Conservation (phyloP, 108 stramenopile genomes). For the Cyclotella baltica region DNA sequence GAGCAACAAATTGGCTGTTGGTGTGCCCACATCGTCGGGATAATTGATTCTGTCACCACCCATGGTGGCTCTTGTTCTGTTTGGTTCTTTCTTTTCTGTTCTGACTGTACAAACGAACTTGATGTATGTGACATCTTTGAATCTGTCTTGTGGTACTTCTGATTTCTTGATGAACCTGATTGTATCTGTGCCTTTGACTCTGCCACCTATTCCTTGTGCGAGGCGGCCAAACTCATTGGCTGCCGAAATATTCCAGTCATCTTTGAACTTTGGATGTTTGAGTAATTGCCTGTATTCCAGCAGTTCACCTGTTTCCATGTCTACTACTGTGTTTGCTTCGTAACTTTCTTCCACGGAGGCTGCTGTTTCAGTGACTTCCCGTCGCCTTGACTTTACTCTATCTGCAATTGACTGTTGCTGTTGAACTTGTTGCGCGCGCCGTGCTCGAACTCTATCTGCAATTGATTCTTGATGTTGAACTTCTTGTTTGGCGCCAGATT, state of each 20-base stretch:
- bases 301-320: constrained; percentile 25
- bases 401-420: background rate
- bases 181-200: background rate
- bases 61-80: constrained; percentile 24
- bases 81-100: constrained; percentile 29
- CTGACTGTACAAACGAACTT: constrained; percentile 21
- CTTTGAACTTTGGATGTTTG: constrained; percentile 6
- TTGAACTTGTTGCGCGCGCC: background rate
- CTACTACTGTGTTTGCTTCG: constrained; percentile 12
- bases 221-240: constrained; percentile 23
- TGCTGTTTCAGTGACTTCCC: background rate
- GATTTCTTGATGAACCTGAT: constrained; percentile 28
- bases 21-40: too few species aligned
- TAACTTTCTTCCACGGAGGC: background rate
- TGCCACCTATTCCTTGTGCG: constrained; percentile 16
- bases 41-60: too few species aligned
- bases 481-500: background rate
- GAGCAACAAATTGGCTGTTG: too few species aligned
- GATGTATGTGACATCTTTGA: too few species aligned
- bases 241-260: constrained; percentile 5
- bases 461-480: background rate
- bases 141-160: background rate
- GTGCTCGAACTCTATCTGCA: background rate
- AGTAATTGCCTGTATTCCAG: constrained; percentile 32
- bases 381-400: background rate